Evolutionary conservation across 2,329 filamentous ascomycete genomes (phyloP), one percentile per base, ranked within the genome.

Genomic region (Paecilomyces dactylethromorphus): DNA sequence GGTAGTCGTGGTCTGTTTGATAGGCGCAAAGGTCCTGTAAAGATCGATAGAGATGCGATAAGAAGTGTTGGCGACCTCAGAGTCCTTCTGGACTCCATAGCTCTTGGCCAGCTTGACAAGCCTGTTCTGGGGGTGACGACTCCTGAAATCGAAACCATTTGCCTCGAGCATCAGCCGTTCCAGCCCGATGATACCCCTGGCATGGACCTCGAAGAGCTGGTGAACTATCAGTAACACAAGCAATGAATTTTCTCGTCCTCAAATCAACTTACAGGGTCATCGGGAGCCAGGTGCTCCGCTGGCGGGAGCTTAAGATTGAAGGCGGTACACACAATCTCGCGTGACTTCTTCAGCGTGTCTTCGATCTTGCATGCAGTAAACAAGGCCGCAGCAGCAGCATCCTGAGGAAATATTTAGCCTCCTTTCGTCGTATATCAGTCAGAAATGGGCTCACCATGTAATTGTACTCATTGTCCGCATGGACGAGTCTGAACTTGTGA

Each of bases 281-380:
- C 93, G 3, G 90, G 84, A 18, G 88, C 88, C 39, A 87, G 72
- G 73, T 89, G 75, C 75, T 91, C 82, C 74, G 89, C 72, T 76
- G 87, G 65, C 68, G 84, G 70, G 76, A 80, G 84, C 75, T 92
- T 94, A 39, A 96, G 78, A 69, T 96, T 97, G 76, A 93, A 91
- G 24, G 91, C 88, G 0, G 92, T 92, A 59, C 91, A 95, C 15
- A 97, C 81, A 61, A 99, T 95, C 63, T 99, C 94, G 59, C 85
- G 87, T 3, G 91, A 96, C 79, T 97, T 97, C 78, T 99, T 99
- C 65, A 97, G 84, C 0, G 94, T 99, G 74, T 99, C 94, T 75
- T 99, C 94, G 53, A 95, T 92, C 78, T 99, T 99, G 81, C 93
- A 97, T 2, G 92, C 92, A 2, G 92, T 90, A 69, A 97, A 93